A percentile compares a stretch with the other conserved stretches of the same genome.
These are phyloP conservation scores for Mucor lusitanicus DNA, from an alignment of 371 early-diverging fungal genomes.

Conservation along the genomic window DNA sequence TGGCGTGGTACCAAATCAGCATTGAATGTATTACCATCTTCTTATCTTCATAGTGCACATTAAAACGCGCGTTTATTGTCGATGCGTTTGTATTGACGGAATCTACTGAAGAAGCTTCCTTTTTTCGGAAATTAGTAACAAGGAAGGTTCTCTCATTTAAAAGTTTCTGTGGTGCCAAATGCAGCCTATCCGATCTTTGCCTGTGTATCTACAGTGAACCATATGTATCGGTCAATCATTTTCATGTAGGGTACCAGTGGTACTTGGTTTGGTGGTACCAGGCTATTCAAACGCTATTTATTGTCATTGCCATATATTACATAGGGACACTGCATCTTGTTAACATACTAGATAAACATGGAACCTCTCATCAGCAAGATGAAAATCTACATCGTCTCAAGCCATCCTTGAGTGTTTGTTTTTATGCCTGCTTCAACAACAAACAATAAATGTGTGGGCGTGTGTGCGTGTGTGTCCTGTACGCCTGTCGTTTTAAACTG, in stretches of 20 bases:
- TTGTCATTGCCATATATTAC: not conserved
- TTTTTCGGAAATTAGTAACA: not conserved
- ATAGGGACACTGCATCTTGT: not conserved
- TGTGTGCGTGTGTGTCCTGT: not conserved
- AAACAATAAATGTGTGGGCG: not conserved
- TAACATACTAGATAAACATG: not conserved
- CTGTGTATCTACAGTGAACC: not conserved
- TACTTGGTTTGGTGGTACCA: not conserved
- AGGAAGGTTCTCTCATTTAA: too few species aligned
- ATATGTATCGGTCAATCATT: not conserved
- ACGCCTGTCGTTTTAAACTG: not conserved
- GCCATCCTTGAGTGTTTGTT: not conserved
- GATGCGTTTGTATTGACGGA: not conserved
- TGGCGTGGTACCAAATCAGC: slow-evolving; percentile 5
- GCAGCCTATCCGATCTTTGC: not conserved
- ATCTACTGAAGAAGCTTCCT: not conserved
- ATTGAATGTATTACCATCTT: slow-evolving; percentile 1
- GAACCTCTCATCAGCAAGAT: not conserved
- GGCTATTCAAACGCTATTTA: not conserved
- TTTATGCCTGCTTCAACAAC: not conserved
- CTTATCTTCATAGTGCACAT: not conserved
- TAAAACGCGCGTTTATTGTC: not conserved
- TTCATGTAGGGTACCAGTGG: not conserved
- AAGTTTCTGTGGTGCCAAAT: not conserved
- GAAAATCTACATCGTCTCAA: not conserved